Conservation (phyloP, 345 rosid species). For the Melaleuca quinquenervia region DNA sequence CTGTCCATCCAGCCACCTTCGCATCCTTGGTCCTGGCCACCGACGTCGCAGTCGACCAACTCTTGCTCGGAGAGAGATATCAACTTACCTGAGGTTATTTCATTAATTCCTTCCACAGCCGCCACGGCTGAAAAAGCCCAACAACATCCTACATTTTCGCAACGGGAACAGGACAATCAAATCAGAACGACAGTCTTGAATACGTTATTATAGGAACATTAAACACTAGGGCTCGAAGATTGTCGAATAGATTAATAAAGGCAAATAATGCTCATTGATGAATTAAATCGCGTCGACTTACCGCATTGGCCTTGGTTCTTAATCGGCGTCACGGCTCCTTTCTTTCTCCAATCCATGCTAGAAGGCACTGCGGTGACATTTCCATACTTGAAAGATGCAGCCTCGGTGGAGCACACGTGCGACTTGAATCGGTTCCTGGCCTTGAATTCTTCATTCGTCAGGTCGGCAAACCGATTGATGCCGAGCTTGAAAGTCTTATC, state of each 20-base stretch:
- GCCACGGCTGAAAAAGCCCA: constrained; percentile 49
- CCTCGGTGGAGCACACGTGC: constrained; percentile 13
- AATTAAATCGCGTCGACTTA: neutral
- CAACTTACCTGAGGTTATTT: constrained; percentile 16
- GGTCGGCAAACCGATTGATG: constrained; percentile 35
- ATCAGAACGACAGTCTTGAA: neutral
- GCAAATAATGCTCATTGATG: neutral
- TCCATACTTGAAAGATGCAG: constrained; percentile 19
- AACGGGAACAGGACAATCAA: neutral
- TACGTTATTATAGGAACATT: neutral
- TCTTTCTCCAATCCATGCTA: constrained; percentile 39
- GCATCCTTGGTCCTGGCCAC: constrained; percentile 31
- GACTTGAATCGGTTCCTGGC: constrained; percentile 25
- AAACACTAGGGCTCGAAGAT: no score
- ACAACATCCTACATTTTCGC: constrained; percentile 21
- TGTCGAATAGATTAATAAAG: neutral
- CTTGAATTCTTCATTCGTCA: constrained; percentile 33
- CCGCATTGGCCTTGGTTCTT: constrained; percentile 56
- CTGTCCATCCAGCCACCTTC: constrained; percentile 21
- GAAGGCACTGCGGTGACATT: constrained; percentile 14
- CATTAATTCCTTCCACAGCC: constrained; percentile 30
- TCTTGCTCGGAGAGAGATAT: constrained; percentile 29
- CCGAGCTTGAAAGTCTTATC: constrained; percentile 29
- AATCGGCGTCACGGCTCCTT: constrained; percentile 39
- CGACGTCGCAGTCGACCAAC: constrained; percentile 29